phyloP scores from a whole-genome alignment of 2,329 filamentous ascomycete genomes.

The Monosporascus sp. region DNA sequence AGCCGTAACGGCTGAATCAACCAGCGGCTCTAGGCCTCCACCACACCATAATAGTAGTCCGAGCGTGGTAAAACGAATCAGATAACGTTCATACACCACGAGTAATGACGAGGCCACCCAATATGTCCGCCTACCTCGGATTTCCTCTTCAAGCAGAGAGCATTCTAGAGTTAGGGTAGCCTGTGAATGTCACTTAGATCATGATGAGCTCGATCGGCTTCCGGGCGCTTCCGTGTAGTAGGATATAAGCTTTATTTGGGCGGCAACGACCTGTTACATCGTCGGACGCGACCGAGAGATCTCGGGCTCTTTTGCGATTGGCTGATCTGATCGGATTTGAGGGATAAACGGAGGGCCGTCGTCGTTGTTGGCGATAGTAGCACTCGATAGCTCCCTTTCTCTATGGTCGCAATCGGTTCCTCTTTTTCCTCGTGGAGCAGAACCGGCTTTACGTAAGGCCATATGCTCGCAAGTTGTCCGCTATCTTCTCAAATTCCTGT shows the following conservation, averaged over 20 bases:
- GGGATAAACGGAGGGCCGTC: not conserved
- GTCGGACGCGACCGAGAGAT: not conserved
- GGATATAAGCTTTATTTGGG: too few species aligned
- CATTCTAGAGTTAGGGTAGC: not conserved
- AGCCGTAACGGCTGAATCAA: not conserved
- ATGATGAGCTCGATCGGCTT: too few species aligned
- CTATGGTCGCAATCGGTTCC: not conserved
- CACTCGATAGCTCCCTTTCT: too few species aligned
- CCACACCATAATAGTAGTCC: conserved; percentile 7
- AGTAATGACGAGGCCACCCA: conserved; percentile 16
- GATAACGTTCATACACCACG: conserved; percentile 33
- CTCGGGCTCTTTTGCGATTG: not conserved
- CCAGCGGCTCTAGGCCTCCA: conserved; percentile 6
- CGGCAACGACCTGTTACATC: too few species aligned
- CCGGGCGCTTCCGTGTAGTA: too few species aligned
- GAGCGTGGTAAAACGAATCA: conserved; percentile 29
- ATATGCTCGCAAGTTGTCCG: conserved; percentile 31
- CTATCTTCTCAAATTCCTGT: conserved; percentile 30
- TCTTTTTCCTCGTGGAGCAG: not conserved
- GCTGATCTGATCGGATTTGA: not conserved
- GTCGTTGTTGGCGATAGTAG: not conserved
- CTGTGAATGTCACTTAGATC: too few species aligned
- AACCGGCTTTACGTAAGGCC: conserved; percentile 33
- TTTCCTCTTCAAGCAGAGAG: not conserved
- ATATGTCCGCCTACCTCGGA: not conserved